Base-by-base conservation (phyloP, 179 eudicot genomes). In the Beta lomatogona region DNA sequence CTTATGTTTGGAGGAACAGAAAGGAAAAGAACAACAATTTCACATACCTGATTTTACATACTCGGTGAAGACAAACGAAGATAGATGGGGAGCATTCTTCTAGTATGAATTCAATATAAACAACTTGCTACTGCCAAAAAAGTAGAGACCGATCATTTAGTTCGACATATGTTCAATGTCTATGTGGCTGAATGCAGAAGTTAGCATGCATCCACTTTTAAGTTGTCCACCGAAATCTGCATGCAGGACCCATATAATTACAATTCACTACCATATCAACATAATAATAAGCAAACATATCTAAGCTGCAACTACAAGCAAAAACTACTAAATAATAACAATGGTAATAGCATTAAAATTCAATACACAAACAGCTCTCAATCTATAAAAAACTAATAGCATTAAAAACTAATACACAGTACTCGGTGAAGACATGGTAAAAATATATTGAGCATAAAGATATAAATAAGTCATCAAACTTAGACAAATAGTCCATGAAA, bases 101-200 rank as follows among this genome's bases (percentile, higher is more conserved):
- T 25, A 25, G 28, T 25, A 25, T 25, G 28, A 25, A 25, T 25
- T 25, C 28, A 25, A 25, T 25, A 25, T 25, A 25, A 25, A 25
- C 28, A 25, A 25, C 28, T 25, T 25, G 0, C 0, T 87, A 36
- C 44, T 79, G 76, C 98, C 98, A 69, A 93, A 94, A 87, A 93
- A 93, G 88, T 92, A 93, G 81, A 94, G 94, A 79, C 94, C 97
- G 71, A 94, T 71, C 98, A 94, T 94, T 94, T 93, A 21, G 93
- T 85, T 60, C 86, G 67, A 68, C 28, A 94, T 79, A 85, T 93
- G 97, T 55, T 80, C 89, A 54, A 54, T 36, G 46, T 92, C 91
- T 9, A 79, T 85, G 63, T 95, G 98, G 80, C 97, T 95, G 89
- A 95, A 92, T 9, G 97, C 98, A 77, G 88, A 85, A 77, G 98